Evolutionary conservation across 805 yeast genomes (phyloP).

Genomic region (Saccharomycopsis selenospora): DNA sequence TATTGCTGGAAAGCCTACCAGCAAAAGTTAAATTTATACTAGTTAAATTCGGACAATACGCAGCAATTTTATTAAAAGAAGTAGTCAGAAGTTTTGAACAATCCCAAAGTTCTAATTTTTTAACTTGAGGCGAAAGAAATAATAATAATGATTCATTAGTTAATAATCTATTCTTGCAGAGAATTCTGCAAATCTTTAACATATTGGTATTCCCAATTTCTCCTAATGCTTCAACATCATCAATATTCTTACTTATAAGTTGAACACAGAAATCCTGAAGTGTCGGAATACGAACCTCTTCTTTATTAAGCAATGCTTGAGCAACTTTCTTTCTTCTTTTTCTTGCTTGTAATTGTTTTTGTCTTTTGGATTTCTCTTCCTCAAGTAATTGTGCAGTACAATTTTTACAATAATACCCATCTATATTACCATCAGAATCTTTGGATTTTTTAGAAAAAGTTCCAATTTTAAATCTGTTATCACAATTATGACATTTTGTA

Average conservation of each 20-base stretch:
- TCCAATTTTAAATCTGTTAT: slow-evolving; percentile 21
- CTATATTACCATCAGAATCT: slow-evolving; percentile 36
- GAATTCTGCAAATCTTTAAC: slow-evolving; percentile 63
- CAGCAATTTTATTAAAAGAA: slow-evolving; percentile 60
- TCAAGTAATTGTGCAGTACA: slow-evolving; percentile 41
- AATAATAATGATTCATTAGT: slow-evolving; percentile 64
- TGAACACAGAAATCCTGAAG: slow-evolving; percentile 78
- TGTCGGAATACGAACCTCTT: slow-evolving; percentile 54
- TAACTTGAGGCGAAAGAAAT: slow-evolving; percentile 57
- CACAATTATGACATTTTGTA: slow-evolving; percentile 60
- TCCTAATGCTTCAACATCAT: slow-evolving; percentile 74
- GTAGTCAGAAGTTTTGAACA: slow-evolving; percentile 72
- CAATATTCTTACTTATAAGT: slow-evolving; percentile 57
- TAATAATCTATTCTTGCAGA: slow-evolving; percentile 76
- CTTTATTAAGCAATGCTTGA: slow-evolving; percentile 71
- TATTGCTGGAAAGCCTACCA: slow-evolving; percentile 81
- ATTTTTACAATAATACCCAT: slow-evolving; percentile 62
- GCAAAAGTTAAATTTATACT: slow-evolving; percentile 76
- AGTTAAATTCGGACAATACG: slow-evolving; percentile 70
- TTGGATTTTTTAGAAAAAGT: slow-evolving; percentile 16
- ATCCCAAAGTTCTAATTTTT: slow-evolving; percentile 75
- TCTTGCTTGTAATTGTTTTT: slow-evolving; percentile 55
- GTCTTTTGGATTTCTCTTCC: slow-evolving; percentile 38
- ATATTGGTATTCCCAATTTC: slow-evolving; percentile 74
- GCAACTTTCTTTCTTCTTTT: slow-evolving; percentile 75